phyloP scores from a whole-genome alignment of 192 early-diverging fungal species.

The Chytriomyces sp. region DNA sequence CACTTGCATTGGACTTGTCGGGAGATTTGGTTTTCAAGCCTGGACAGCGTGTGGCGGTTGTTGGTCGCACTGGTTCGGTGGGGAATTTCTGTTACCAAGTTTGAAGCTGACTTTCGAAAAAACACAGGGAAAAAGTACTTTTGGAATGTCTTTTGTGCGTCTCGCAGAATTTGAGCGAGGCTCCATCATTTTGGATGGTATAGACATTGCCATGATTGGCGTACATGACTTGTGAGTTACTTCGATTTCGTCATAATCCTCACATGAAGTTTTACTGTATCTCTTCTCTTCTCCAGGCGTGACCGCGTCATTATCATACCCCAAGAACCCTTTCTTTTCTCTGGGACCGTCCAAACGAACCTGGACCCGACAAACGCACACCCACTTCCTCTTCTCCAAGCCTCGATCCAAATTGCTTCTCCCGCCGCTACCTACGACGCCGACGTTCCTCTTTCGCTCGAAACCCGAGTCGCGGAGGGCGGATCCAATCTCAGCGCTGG shows the following conservation, averaged over 20 bases:
- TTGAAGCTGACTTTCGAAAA: not conserved
- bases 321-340: slow-evolving; percentile 60
- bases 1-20: slow-evolving; percentile 13
- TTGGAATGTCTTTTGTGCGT: slow-evolving; percentile 76
- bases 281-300: slow-evolving; percentile 40
- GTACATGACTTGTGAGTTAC: slow-evolving; percentile 66
- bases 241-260: slow-evolving; percentile 61
- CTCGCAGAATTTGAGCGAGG: slow-evolving; percentile 50
- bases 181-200: slow-evolving; percentile 56
- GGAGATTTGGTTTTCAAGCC: slow-evolving; percentile 15
- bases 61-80: slow-evolving; percentile 48
- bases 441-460: slow-evolving; percentile 61
- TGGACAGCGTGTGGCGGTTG: slow-evolving; percentile 34
- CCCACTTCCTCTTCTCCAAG: slow-evolving; percentile 38
- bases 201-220: slow-evolving; percentile 66
- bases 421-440: slow-evolving; percentile 43
- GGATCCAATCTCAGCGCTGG: slow-evolving; percentile 84
- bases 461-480: slow-evolving; percentile 69
- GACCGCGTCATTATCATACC: slow-evolving; percentile 50
- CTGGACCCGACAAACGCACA: slow-evolving; percentile 52
- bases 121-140: slow-evolving; percentile 46
- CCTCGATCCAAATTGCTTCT: slow-evolving; percentile 35
- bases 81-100: slow-evolving; percentile 53
- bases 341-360: slow-evolving; percentile 50
- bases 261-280: slow-evolving; percentile 51